Base-by-base conservation (phyloP, 192 early-diverging fungal species). In the Coemansia sp. region DNA sequence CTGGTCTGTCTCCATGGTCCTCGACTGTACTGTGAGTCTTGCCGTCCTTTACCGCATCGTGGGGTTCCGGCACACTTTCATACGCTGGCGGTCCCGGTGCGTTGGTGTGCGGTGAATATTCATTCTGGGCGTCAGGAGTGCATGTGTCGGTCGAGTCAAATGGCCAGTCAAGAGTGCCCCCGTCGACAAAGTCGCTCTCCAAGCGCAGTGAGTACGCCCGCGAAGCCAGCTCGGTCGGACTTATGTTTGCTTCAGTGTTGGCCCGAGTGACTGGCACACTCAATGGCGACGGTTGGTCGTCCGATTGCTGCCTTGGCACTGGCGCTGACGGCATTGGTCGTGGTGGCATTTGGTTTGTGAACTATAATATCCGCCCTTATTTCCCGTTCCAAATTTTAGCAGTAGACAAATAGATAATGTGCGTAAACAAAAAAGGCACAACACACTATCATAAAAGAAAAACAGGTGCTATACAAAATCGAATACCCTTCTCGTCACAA, bases 291-390 rank as follows among this genome's bases (percentile, higher is more conserved):
- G 45, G 39, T 9, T 17, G 38, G 23, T 17, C 52, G 25, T 41
- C 22, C n/a, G 22, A 17, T 22, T n/a, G 62, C 52, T 37, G 52
- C 21, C 17, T 29, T 5, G 54, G 43, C 19, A 14, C 43, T 17
- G 59, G 25, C 15, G 19, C 53, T 17, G 51, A 48, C 47, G 63
- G 64, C 64, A 65, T 65, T 29, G 64, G 64, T 21, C 64, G 64
- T 23, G 64, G 64, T 10, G 64, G 64, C 64, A 65, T 65, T 15
- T n/a, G 41, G 2, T 2, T 45, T 45, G 41, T 45, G 41, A 15
- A 45, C 41, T 15, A 45, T 12, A n/a, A 45, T 35, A 35, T 35
- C 32, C 32, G 6, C 32, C 32, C 6, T 35, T 35, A 35, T 35
- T 35, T 6, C 8, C 27, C 32, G 32, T 35, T 35, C 6, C 32